Percentiles rank a stretch among this genome's conserved stretches.
phyloP scores from a whole-genome alignment of 2,329 filamentous ascomycete genomes.

The Diaporthe amygdali region DNA sequence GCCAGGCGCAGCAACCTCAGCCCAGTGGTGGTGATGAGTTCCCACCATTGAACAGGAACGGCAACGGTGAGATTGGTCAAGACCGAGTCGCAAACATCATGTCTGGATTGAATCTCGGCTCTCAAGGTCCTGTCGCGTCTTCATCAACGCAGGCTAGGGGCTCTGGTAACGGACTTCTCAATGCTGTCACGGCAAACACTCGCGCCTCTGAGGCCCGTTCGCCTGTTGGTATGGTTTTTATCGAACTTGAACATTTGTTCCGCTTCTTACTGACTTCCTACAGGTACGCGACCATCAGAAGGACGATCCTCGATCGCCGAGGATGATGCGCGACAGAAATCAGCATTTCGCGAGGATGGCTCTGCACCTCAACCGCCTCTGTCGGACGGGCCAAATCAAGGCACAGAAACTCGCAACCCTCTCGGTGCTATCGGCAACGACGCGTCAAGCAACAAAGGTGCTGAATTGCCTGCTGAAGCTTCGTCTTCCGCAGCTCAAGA shows the following conservation, averaged over 20 bases:
- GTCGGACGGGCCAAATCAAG: conserved; percentile 38
- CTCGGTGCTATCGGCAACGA: conserved; percentile 56
- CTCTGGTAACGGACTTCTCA: conserved; percentile 65
- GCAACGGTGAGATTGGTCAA: conserved; percentile 62
- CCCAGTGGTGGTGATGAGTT: conserved; percentile 63
- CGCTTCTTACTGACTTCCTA: conserved; percentile 29
- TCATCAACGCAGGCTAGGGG: conserved; percentile 48
- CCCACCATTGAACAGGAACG: conserved; percentile 63
- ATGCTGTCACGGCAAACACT: conserved; percentile 66
- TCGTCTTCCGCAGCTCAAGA: conserved; percentile 49
- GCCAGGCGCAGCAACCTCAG: conserved; percentile 52
- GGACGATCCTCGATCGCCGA: conserved; percentile 43
- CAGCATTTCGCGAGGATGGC: conserved; percentile 50
- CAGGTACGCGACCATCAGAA: conserved; percentile 51
- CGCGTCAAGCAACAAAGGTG: conserved; percentile 41
- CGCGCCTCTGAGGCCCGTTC: conserved; percentile 56
- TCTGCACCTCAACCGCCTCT: conserved; percentile 39
- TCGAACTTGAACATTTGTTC: background rate
- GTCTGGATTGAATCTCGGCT: conserved; percentile 51
- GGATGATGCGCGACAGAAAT: conserved; percentile 52
- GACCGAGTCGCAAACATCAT: conserved; percentile 59
- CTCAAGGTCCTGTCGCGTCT: conserved; percentile 47
- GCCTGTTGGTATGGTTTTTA: conserved; percentile 43
- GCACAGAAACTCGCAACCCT: conserved; percentile 44
- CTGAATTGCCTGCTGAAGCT: conserved; percentile 37